phyloP scores from a whole-genome alignment of 192 early-diverging fungal species.

The Umbelopsis ramanniana region DNA sequence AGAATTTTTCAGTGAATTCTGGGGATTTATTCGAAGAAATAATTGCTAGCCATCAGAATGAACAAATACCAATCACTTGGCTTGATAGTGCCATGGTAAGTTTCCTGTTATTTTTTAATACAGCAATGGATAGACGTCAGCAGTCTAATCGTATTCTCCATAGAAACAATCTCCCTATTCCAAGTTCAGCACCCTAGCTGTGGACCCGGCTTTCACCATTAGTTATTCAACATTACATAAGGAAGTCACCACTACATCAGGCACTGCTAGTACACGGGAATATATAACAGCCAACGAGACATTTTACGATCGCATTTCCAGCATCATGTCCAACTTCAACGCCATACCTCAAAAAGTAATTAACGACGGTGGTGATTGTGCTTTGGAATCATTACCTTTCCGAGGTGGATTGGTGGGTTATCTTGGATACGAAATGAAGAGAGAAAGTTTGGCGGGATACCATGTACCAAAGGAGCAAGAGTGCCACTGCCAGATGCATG shows the following conservation, averaged over 20 bases:
- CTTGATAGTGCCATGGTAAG: slow-evolving; percentile 63
- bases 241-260: slow-evolving; percentile 16
- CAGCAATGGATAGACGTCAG: background rate
- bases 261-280: background rate
- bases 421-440: slow-evolving; percentile 95
- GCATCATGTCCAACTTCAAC: slow-evolving; percentile 37
- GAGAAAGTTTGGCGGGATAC: slow-evolving; percentile 69
- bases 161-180: slow-evolving; percentile 37
- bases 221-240: slow-evolving; percentile 40
- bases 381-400: slow-evolving; percentile 49
- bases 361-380: slow-evolving; percentile 3
- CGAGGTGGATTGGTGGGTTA: slow-evolving; percentile 88
- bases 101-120: background rate
- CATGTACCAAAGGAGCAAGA: slow-evolving; percentile 42
- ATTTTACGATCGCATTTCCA: slow-evolving; percentile 75
- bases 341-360: slow-evolving; percentile 22
- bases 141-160: slow-evolving; percentile 20
- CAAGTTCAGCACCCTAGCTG: slow-evolving; percentile 26
- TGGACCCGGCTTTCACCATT: slow-evolving; percentile 32
- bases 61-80: slow-evolving; percentile 45
- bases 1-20: slow-evolving; percentile 28
- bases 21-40: slow-evolving; percentile 29
- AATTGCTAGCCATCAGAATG: slow-evolving; percentile 1
- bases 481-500: slow-evolving; percentile 30
- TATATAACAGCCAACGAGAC: slow-evolving; percentile 30